These are phyloP conservation scores for Dryas alaskensis DNA, from an alignment of 306 rosid genomes.

Conservation along the genomic window DNA sequence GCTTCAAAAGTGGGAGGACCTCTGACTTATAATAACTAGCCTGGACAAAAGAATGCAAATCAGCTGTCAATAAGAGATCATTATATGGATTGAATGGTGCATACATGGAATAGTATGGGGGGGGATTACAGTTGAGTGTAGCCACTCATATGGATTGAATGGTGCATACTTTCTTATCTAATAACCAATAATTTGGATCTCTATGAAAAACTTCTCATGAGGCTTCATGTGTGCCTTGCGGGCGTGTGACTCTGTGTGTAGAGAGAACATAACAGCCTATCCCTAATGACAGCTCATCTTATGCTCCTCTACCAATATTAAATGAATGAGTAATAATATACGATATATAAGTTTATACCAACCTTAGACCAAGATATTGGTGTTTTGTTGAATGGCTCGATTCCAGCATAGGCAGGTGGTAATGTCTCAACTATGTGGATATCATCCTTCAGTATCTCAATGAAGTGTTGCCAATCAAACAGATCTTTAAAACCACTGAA, in stretches of 20 bases:
- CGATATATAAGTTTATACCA: constrained; percentile 17
- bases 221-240: constrained; percentile 11
- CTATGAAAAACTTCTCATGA: constrained; percentile 3
- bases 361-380: constrained; percentile 99
- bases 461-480: constrained; percentile 89
- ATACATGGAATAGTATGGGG: constrained; percentile 8
- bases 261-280: not conserved
- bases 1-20: constrained; percentile 78
- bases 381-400: constrained; percentile 73
- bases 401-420: constrained; percentile 64
- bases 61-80: constrained; percentile 15
- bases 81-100: too few species aligned
- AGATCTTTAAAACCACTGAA: constrained; percentile 93
- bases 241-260: not conserved
- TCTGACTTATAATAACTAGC: constrained; percentile 70
- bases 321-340: constrained; percentile 8
- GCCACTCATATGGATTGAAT: constrained; percentile 19
- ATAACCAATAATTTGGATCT: not conserved
- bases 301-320: not conserved
- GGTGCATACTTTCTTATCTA: constrained; percentile 11
- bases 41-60: constrained; percentile 45
- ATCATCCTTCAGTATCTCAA: constrained; percentile 74
- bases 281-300: not conserved
- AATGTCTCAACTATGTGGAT: constrained; percentile 78
- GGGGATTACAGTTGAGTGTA: constrained; percentile 4